Evolutionary conservation across 352 stramenopile genomes (phyloP), one percentile per base, ranked within the genome.

Genomic region (Pythium phragmiticola): DNA sequence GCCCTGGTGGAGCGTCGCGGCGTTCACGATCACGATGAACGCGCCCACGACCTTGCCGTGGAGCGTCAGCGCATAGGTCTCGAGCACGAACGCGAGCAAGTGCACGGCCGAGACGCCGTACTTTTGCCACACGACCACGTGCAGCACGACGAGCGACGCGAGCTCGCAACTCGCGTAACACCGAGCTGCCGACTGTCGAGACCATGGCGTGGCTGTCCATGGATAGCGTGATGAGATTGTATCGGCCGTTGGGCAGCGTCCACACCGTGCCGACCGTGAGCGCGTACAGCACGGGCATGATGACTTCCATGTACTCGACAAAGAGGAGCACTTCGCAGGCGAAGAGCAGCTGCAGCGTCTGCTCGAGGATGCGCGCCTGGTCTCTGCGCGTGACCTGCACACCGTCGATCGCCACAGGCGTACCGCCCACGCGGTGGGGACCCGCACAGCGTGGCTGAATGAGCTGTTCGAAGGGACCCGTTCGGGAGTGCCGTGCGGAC

Each of bases 41-140:
- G 12, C 26, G 33, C 58, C 66, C 0, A 84, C 42, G 5, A 80
- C 57, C 61, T 80, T 84, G n/a, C 55, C 73, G 60, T 84, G 76
- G 3, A 69, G 42, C 5, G 68, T 65, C 26, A 71, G 46, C 63
- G 63, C 77, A 60, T 82, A 77, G 6, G 48, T 61, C 45, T 78
- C 66, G 14, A 84, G 34, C 14, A 74, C 63, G 43, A 80, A 82
- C 16, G 72, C 65, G 2, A 84, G 65, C 48, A 75, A 66, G 41
- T 65, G 57, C 11, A 71, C 46, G 23, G 64, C 33, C 3, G 48
- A 64, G 13, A 82, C 28, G 14, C 66, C 64, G 19, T 74, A 70
- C 52, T 54, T 17, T 82, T 60, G 41, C 26, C 26, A 30, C 26
- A 30, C 26, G 26, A 30, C 26, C 26, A 30, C 26, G 26, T 30